Evolutionary conservation across 192 early-diverging fungal genomes (phyloP), one percentile per base, ranked within the genome.

Genomic region (Linnemannia schmuckeri): DNA sequence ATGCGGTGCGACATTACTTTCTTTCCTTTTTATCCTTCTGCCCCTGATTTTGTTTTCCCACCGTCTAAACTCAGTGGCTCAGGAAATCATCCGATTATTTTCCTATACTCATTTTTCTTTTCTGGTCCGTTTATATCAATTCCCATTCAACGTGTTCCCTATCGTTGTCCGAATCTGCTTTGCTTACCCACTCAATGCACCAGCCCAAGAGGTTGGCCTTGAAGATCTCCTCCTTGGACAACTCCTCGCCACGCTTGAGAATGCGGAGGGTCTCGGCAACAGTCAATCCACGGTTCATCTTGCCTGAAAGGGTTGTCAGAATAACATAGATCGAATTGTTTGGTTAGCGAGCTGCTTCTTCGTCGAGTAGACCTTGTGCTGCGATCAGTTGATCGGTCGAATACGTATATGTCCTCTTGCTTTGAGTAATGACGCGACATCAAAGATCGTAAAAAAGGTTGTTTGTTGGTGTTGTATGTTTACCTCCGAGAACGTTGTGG

Each of bases 211-310:
- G 92, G 88, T 96, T 92, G 49, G 98, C 97, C 88, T 96, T 94
- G 81, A 95, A 92, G 74, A 96, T 92, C 89, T 99, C 95, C 52
- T 97, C 95, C 38, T 90, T 88, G 44, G 96, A 94, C 46, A 97
- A 90, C 71, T 85, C 49, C 33, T 81, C 77, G 75, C 94, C 95
- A 68, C 92, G 91, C 72, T 95, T 93, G 82, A 99, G 90, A 37
- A 96, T 96, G 76, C 92, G 88, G 69, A 98, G 90, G 6, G 98
- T 95, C 81, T 97, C 97, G 38, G 96, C 95, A 24, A 99, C 98
- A 6, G 97, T 97, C 72, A 99, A 89, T 37, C 98, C 98, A 88
- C 98, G 96, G 95, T 99, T 99, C 94, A 99, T 94, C 92, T 99
- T 99, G 85, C 97, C 98, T 94, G 3, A 61, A 27, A 10, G 54